phyloP scores from a whole-genome alignment of 164 flowering plant species.

The Sedum album region DNA sequence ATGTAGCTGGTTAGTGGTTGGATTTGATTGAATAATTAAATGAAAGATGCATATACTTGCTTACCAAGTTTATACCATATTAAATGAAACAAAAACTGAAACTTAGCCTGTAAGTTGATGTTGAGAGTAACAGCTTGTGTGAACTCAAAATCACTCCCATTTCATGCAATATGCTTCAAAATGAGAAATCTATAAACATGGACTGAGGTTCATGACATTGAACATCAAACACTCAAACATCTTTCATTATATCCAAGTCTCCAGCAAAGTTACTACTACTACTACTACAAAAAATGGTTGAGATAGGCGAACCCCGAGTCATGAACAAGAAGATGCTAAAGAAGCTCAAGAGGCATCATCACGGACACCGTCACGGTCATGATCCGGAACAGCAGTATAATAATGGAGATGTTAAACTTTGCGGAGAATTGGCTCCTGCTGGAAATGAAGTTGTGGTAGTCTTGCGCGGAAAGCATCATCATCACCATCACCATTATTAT shows the following conservation, averaged over 20 bases:
- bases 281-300: not conserved
- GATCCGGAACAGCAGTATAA: not conserved
- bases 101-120: not conserved
- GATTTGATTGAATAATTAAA: not conserved
- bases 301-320: not conserved
- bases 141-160: not conserved
- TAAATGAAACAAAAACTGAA: not conserved
- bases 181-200: not conserved
- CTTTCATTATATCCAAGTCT: not conserved
- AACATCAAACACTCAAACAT: not conserved
- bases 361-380: not conserved
- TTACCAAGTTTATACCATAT: not conserved
- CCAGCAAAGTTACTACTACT: not conserved
- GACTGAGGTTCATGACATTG: not conserved
- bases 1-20: conserved; percentile 1
- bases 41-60: not conserved
- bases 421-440: not conserved
- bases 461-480: not conserved
- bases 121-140: not conserved
- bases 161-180: not conserved
- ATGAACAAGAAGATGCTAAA: conserved; percentile 5
- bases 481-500: not conserved
- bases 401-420: not conserved
- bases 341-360: conserved; percentile 1
- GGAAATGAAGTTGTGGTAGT: conserved; percentile 1